Evolutionary conservation across 1,139 yeast genomes (phyloP), one percentile per base, ranked within the genome.

Genomic region (Pichiaceae sp.): DNA sequence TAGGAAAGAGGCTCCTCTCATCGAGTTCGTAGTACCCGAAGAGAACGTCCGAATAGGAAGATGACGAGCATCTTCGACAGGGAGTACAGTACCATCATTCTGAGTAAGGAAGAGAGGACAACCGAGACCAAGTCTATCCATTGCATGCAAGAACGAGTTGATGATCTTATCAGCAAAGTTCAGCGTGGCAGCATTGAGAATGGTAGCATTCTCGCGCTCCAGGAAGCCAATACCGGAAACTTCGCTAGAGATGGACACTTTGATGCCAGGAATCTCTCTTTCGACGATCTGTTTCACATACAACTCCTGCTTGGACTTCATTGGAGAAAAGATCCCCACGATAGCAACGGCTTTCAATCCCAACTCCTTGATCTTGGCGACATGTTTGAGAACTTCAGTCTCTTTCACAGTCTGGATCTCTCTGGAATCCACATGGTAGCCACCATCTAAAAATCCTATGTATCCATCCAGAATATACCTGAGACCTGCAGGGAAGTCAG

Each of bases 1-100:
- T 16, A 57, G 44, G 35, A 58, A 54, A 9, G 60, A 51, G 3
- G 62, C 63, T 20, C 62, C 62, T 39, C 62, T 45, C 63, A 58
- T 58, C 16, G 62, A 57, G 39, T 58, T 58, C 14, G 63, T 58
- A 9, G 63, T 60, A 29, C 63, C 63, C 18, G 62, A 57, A 17
- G 61, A 56, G 38, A 58, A 58, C 1, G 62, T 58, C 26, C 54
- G 44, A 27, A 58, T 57, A 9, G 62, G 62, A 29, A 51, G 44
- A 16, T 41, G 38, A 19, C 49, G 28, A 1, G 60, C 62, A 28
- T 56, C 60, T 1, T 42, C 39, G 4, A 48, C 48, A 12, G 62
- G 47, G 14, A 58, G 41, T 16, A 58, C 56, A 3, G 63, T 58
- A 12, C 62, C 63, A 38, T 59, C 60, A 39, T 59, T 59, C 39